Conservation (phyloP, 176 grass and related monocot genomes). For the Aegilops sharonensis region DNA sequence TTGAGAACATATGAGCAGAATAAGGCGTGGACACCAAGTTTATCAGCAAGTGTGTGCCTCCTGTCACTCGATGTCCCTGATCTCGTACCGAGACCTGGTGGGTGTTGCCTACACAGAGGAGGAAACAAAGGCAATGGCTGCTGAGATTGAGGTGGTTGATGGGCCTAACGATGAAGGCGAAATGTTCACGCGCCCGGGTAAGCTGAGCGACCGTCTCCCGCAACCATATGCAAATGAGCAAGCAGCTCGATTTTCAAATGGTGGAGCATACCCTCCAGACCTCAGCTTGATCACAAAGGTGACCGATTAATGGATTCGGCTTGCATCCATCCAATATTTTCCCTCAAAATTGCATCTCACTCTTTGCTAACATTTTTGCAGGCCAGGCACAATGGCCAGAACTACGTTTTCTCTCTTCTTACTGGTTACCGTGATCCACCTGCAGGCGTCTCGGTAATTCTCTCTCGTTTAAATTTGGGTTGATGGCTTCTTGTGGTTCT, state of each 20-base stretch:
- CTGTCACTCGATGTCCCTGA: constrained; percentile 94
- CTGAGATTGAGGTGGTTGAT: constrained; percentile 96
- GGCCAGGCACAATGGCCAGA: constrained; percentile 96
- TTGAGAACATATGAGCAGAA: constrained; percentile 50
- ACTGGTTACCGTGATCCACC: constrained; percentile 96
- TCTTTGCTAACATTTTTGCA: constrained; percentile 21
- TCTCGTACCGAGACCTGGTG: constrained; percentile 89
- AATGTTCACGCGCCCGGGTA: constrained; percentile 79
- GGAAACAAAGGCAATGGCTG: constrained; percentile 94
- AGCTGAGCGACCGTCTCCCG: constrained; percentile 93
- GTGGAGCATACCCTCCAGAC: constrained; percentile 93
- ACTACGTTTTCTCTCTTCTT: constrained; percentile 93
- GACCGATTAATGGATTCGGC: background rate
- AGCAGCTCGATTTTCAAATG: constrained; percentile 93
- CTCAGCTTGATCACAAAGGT: constrained; percentile 98
- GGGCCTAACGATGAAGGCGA: constrained; percentile 97
- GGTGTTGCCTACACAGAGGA: constrained; percentile 97
- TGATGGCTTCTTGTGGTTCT: background rate
- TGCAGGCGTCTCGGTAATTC: constrained; percentile 83
- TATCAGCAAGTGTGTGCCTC: constrained; percentile 97
- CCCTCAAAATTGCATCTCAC: background rate
- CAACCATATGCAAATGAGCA: constrained; percentile 94
- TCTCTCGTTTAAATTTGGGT: background rate
- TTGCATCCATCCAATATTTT: constrained; percentile 7
- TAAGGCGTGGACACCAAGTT: constrained; percentile 93